These are phyloP conservation scores for Rhizophora apiculata DNA, from an alignment of 345 rosid species.

Conservation along the genomic window DNA sequence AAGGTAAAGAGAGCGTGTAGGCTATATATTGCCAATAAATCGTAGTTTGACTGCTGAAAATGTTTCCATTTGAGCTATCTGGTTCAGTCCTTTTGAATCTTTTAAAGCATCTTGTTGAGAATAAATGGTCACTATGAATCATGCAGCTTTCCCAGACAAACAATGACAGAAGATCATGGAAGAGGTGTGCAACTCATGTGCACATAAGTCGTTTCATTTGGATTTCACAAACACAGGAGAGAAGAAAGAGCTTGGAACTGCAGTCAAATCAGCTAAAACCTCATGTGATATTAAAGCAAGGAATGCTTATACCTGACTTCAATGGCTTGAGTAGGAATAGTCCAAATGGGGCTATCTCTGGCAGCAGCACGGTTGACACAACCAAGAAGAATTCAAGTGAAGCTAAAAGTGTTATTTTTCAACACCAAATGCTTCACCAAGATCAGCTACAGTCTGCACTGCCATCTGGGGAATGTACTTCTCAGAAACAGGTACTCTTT, in stretches of 20 bases:
- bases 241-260: slow-evolving; percentile 28
- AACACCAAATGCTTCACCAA: slow-evolving; percentile 25
- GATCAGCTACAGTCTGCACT: slow-evolving; percentile 23
- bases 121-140: slow-evolving; percentile 9
- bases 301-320: slow-evolving; percentile 25
- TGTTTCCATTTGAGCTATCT: background rate
- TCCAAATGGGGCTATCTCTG: slow-evolving; percentile 18
- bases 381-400: slow-evolving; percentile 25
- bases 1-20: slow-evolving; percentile 32
- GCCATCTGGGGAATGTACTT: slow-evolving; percentile 21
- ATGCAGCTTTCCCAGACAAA: slow-evolving; percentile 34
- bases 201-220: slow-evolving; percentile 59
- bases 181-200: slow-evolving; percentile 60
- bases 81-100: background rate
- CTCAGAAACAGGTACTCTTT: slow-evolving; percentile 47
- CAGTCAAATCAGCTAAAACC: slow-evolving; percentile 30
- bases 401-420: slow-evolving; percentile 26
- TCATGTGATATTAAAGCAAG: slow-evolving; percentile 31
- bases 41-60: too few relatives aligned
- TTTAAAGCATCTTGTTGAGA: slow-evolving; percentile 13
- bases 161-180: slow-evolving; percentile 36
- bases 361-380: slow-evolving; percentile 4
- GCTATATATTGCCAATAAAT: background rate
- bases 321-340: slow-evolving; percentile 17
- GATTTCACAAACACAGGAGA: slow-evolving; percentile 32